Evolutionary conservation across 2,329 filamentous ascomycete species (phyloP), one percentile per base, ranked within the genome.

Genomic region (Rutstroemia sp.): DNA sequence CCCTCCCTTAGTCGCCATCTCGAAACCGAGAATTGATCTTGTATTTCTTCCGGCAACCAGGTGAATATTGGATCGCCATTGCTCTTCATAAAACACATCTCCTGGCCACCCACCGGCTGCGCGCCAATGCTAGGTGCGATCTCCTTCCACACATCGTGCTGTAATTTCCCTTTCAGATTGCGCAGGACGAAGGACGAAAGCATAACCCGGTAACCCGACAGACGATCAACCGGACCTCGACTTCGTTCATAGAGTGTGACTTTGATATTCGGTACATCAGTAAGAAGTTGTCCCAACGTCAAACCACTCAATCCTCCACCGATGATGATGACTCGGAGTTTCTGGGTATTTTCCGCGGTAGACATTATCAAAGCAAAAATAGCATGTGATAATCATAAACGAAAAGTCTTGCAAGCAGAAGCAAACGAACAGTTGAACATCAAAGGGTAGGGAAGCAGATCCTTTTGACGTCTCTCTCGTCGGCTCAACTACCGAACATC

Each of bases 171-270:
- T 25, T 64, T 61, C 1, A 67, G 56, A 48, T 60, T 65, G 25
- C 54, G 48, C 4, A 67, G 39, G n/a, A 65, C 63, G 30, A 61
- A 62, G 14, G 57, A 58, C 17, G 65, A 65, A 4, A 67, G 54
- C 64, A 66, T 67, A 5, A 67, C 57, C 17, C 65, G 60, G 23
- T 63, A 67, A 12, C 65, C 65, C 7, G 46, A 59, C 4, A 67
- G 52, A n/a, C 61, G 54, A 42, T 67, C 64, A 0, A 61, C 40
- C 2, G 57, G 36, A 27, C 56, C 50, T 12, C 38, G 16, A 42
- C 53, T 59, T 25, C 59, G 59, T 51, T 67, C 65, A 42, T 67
- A 67, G 17, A 63, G 57, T 9, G 61, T 63, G 5, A 65, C 63
- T 54, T 59, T 48, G 16, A 67, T 52, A 48, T 60, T 58, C 2